Conservation (phyloP, 2,329 filamentous ascomycete species). For the Arthrobotrys pseudoclavata region DNA sequence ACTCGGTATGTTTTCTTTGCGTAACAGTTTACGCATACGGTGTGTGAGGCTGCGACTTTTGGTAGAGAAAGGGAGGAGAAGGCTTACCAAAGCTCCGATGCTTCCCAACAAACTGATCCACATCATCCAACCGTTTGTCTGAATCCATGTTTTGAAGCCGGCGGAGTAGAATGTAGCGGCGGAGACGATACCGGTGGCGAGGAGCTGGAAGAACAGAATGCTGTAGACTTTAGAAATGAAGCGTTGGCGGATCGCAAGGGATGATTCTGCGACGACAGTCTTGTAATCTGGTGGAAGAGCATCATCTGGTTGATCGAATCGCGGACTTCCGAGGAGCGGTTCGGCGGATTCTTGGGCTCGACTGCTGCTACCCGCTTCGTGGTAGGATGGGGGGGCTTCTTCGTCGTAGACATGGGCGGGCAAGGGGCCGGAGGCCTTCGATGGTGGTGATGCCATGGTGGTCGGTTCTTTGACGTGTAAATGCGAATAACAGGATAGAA, state of each 20-base stretch:
- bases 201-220: conserved; percentile 93
- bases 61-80: background rate
- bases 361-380: conserved; percentile 51
- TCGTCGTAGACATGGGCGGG: conserved; percentile 52
- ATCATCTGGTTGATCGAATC: conserved; percentile 55
- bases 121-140: conserved; percentile 84
- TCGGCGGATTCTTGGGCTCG: conserved; percentile 43
- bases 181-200: conserved; percentile 84
- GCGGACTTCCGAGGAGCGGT: conserved; percentile 46
- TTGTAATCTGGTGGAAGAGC: conserved; percentile 76
- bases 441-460: conserved; percentile 50
- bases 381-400: conserved; percentile 57
- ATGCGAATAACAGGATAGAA: background rate
- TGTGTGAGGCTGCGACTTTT: conserved; percentile 18
- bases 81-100: conserved; percentile 74
- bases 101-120: conserved; percentile 77
- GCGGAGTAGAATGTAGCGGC: conserved; percentile 86
- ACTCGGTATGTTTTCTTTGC: background rate
- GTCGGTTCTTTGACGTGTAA: background rate
- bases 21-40: conserved; percentile 7
- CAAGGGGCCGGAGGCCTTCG: conserved; percentile 46
- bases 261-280: conserved; percentile 91
- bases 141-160: conserved; percentile 87
- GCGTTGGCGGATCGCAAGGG: conserved; percentile 94
- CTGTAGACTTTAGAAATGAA: conserved; percentile 98